Conservation (phyloP, 805 yeast species). For the Candida railenensis region DNA sequence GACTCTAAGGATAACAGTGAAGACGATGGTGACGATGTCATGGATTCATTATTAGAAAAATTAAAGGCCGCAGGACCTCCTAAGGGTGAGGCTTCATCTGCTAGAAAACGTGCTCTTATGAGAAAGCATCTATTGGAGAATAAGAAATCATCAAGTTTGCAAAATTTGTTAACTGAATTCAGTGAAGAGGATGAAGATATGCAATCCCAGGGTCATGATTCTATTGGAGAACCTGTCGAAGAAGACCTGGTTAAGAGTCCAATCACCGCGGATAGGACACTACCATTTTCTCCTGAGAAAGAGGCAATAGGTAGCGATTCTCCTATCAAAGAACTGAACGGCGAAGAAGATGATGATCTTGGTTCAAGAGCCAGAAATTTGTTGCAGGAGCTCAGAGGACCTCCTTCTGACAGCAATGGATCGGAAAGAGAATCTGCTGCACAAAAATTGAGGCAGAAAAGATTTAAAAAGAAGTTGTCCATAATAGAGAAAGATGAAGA, state of each 20-base stretch:
- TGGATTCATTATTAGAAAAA: constrained; percentile 85
- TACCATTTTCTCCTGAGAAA: background rate
- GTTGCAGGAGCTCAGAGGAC: constrained; percentile 57
- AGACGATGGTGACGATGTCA: constrained; percentile 52
- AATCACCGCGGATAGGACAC: background rate
- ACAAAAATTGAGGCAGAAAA: constrained; percentile 42
- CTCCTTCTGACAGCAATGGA: constrained; percentile 17
- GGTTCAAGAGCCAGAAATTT: constrained; percentile 63
- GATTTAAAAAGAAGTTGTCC: constrained; percentile 25
- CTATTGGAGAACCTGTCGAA: background rate
- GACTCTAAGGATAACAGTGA: constrained; percentile 28
- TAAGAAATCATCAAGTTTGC: constrained; percentile 12
- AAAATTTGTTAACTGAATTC: background rate
- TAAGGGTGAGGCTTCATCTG: constrained; percentile 73
- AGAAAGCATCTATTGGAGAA: constrained; percentile 56
- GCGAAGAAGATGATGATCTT: constrained; percentile 32
- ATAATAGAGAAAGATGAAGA: constrained; percentile 7
- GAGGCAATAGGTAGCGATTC: constrained; percentile 2
- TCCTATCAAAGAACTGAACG: background rate
- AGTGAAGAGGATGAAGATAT: constrained; percentile 3
- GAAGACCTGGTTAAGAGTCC: background rate
- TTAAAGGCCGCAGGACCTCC: constrained; percentile 83
- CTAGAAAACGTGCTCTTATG: constrained; percentile 76
- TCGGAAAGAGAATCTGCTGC: constrained; percentile 30
- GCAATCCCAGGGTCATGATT: background rate